Evolutionary conservation across 805 yeast genomes (phyloP), one percentile per base, ranked within the genome.

Genomic region (Metschnikowia peoriensis): DNA sequence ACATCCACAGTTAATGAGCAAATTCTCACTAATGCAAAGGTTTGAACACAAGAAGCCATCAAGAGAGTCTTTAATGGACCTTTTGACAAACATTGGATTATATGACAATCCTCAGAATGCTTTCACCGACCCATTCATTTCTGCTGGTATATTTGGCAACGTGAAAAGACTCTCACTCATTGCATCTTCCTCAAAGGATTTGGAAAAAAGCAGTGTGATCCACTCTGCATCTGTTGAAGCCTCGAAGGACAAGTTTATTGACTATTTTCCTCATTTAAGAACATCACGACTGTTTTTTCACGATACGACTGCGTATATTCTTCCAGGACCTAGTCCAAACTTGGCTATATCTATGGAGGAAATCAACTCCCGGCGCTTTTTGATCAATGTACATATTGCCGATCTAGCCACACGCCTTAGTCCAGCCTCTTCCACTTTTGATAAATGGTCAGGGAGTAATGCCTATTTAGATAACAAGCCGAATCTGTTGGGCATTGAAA

Each of bases 331-430:
- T 28, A 45, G 27, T 6, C 37, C 49, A 10, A 47, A 42, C 44
- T 11, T 56, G 22, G 79, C 69, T 1, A 54, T 76, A 1, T 77
- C 81, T 1, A 49, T 76, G 34, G 72, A 67, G 43, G 67, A 68
- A 46, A 53, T 69, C 44, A 73, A 70, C 55, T 56, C 73, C 10
- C 57, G 78, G 39, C 70, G 69, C 48, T 68, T 70, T 51, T 44
- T 55, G 6, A 46, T 77, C 10, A 69, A 72, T 49, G 50, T 78
- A 7, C 81, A 78, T 57, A 56, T 78, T 8, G 77, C 79, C 4
- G 81, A 78, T 57, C 48, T 74, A 5, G 69, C 70, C 9, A 61
- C 77, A 1, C 67, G 60, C 45, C 37, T 76, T 5, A 17, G 66
- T 2, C 80, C 80, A 10, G 44, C 61, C 14, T 50, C 56, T 1